Evolutionary conservation across 2,329 filamentous ascomycete genomes (phyloP).

Genomic region (Penicillium paneum): DNA sequence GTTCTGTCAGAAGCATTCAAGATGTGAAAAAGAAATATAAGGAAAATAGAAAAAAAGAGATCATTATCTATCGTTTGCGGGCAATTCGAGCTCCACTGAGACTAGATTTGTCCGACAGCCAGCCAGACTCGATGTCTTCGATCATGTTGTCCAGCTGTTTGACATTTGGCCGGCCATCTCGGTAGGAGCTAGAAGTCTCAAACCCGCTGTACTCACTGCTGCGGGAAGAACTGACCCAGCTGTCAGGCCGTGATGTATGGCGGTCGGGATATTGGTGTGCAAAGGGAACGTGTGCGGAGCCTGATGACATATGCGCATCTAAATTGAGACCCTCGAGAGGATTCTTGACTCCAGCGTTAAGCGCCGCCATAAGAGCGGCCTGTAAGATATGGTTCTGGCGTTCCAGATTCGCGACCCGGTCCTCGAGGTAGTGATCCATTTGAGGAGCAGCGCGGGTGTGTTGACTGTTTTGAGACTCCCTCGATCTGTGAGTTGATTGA

Average conservation of each 20-base stretch:
- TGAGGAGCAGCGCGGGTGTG: slow-evolving; percentile 13
- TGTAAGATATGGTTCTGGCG: slow-evolving; percentile 45
- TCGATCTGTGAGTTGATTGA: slow-evolving; percentile 20
- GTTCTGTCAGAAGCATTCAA: neutral
- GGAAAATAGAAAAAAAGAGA: neutral
- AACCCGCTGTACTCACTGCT: slow-evolving; percentile 29
- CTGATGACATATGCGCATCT: slow-evolving; percentile 21
- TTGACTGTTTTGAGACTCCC: slow-evolving; percentile 19
- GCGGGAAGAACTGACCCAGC: slow-evolving; percentile 30
- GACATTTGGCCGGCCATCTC: slow-evolving; percentile 22
- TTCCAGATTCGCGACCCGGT: slow-evolving; percentile 40
- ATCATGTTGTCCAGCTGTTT: slow-evolving; percentile 34
- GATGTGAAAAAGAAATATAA: neutral
- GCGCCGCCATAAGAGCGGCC: slow-evolving; percentile 40
- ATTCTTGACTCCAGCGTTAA: slow-evolving; percentile 38
- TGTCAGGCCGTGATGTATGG: slow-evolving; percentile 23
- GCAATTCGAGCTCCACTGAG: slow-evolving; percentile 10
- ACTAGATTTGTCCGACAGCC: slow-evolving; percentile 29
- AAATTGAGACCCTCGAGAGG: slow-evolving; percentile 27
- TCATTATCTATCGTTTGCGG: slow-evolving; percentile 12
- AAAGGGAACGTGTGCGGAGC: slow-evolving; percentile 17
- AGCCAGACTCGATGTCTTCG: slow-evolving; percentile 33
- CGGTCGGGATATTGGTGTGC: slow-evolving; percentile 18
- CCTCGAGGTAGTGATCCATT: slow-evolving; percentile 32
- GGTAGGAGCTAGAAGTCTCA: slow-evolving; percentile 18